phyloP scores from a whole-genome alignment of 2,329 filamentous ascomycete species.

The Fusarium cicatricum region DNA sequence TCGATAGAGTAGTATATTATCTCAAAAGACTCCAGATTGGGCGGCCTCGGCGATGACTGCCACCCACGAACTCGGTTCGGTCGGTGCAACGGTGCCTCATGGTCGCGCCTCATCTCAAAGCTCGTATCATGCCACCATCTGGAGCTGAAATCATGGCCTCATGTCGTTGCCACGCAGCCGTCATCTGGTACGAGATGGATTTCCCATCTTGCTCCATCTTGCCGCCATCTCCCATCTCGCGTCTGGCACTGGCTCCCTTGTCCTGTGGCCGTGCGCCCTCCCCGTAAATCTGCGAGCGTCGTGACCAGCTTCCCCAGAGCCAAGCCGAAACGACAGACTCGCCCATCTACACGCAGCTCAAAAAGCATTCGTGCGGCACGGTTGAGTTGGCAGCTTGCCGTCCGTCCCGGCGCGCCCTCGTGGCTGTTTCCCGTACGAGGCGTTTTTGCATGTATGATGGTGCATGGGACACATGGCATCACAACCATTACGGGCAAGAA shows the following conservation, averaged over 20 bases:
- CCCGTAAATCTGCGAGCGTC: background rate
- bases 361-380: background rate
- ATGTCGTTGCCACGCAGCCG: slow-evolving; percentile 11
- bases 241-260: slow-evolving; percentile 10
- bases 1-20: slow-evolving; percentile 8
- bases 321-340: no score
- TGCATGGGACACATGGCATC: slow-evolving; percentile 24
- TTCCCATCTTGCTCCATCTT: slow-evolving; percentile 6
- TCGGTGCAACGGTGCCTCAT: slow-evolving; percentile 14
- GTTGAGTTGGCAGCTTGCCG: slow-evolving; percentile 5
- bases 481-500: slow-evolving; percentile 13
- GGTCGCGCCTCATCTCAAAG: slow-evolving; percentile 10
- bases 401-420: slow-evolving; percentile 11
- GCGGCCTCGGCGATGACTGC: background rate
- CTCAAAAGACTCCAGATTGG: background rate
- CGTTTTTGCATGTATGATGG: slow-evolving; percentile 1
- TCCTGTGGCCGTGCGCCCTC: slow-evolving; percentile 13
- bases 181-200: slow-evolving; percentile 19
- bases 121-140: slow-evolving; percentile 28
- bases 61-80: background rate
- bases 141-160: slow-evolving; percentile 26
- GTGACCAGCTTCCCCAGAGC: background rate
- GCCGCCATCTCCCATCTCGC: slow-evolving; percentile 2
- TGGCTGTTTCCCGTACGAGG: background rate
- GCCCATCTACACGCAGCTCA: background rate